Percentiles rank a stretch among this genome's conserved stretches.
Conservation (phyloP, 305 asterid species). For the Solanum hybrid region DNA sequence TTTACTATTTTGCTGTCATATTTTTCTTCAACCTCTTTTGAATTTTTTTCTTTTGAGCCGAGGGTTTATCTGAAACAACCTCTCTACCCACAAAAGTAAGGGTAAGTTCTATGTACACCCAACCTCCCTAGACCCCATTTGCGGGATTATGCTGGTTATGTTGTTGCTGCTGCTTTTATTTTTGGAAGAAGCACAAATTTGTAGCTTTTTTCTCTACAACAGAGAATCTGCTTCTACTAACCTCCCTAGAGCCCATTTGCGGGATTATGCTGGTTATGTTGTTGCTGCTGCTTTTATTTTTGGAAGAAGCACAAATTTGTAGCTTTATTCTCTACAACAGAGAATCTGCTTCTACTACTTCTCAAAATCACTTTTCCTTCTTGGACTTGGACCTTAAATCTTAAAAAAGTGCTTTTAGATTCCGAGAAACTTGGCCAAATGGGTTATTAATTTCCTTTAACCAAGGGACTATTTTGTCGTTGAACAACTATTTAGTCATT, state of each 20-base stretch:
- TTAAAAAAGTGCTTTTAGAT: neutral
- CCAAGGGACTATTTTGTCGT: neutral
- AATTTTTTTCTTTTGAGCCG: neutral
- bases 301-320: neutral
- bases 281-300: neutral
- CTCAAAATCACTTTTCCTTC: neutral
- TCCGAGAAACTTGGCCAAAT: neutral
- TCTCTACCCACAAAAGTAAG: neutral
- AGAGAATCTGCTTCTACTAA: neutral
- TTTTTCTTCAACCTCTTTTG: neutral
- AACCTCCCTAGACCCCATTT: neutral
- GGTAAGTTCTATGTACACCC: neutral
- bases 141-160: neutral
- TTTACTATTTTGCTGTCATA: neutral
- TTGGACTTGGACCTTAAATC: neutral
- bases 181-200: neutral
- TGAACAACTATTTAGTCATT: neutral
- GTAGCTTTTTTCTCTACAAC: neutral
- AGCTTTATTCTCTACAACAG: neutral
- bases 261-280: neutral
- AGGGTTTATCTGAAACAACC: neutral
- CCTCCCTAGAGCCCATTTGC: neutral
- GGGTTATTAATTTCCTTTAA: neutral
- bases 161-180: neutral
- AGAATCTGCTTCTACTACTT: neutral